Conservation (phyloP, 805 yeast genomes). For the Zygoascus biomembranicola region DNA sequence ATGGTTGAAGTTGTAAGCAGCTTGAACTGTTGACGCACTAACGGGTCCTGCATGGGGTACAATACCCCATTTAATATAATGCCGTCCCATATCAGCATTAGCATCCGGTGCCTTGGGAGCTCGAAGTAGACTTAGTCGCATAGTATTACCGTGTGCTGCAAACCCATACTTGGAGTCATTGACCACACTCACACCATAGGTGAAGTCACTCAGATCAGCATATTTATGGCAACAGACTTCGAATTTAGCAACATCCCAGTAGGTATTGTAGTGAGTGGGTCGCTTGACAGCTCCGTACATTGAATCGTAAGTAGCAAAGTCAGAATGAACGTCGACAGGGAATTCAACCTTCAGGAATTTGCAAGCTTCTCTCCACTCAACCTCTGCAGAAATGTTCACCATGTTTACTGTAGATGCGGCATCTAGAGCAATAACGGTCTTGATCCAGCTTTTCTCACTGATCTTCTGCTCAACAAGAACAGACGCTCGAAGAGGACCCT, state of each 20-base stretch:
- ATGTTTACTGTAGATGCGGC: conserved; percentile 36
- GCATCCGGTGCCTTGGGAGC: conserved; percentile 94
- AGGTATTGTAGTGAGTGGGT: conserved; percentile 90
- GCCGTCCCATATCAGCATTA: conserved; percentile 87
- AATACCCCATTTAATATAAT: conserved; percentile 72
- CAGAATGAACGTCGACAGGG: conserved; percentile 74
- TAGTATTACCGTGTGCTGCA: conserved; percentile 79
- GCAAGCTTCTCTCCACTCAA: conserved; percentile 81
- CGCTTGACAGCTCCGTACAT: conserved; percentile 88
- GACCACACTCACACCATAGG: conserved; percentile 80
- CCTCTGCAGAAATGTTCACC: conserved; percentile 48
- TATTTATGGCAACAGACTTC: conserved; percentile 93
- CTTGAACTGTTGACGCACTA: conserved; percentile 54
- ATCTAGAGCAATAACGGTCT: conserved; percentile 61
- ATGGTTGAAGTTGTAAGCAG: conserved; percentile 76
- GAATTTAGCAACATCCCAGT: conserved; percentile 95
- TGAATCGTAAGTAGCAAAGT: conserved; percentile 81
- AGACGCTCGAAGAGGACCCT: conserved; percentile 55
- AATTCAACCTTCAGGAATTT: conserved; percentile 90
- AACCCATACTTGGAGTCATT: conserved; percentile 90
- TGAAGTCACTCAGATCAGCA: conserved; percentile 79
- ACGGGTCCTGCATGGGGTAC: conserved; percentile 72
- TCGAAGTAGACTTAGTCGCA: conserved; percentile 78
- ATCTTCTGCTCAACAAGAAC: conserved; percentile 55
- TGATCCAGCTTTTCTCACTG: conserved; percentile 49